Conservation (phyloP, 192 early-diverging fungal genomes). For the Backusella parvicylindrica region DNA sequence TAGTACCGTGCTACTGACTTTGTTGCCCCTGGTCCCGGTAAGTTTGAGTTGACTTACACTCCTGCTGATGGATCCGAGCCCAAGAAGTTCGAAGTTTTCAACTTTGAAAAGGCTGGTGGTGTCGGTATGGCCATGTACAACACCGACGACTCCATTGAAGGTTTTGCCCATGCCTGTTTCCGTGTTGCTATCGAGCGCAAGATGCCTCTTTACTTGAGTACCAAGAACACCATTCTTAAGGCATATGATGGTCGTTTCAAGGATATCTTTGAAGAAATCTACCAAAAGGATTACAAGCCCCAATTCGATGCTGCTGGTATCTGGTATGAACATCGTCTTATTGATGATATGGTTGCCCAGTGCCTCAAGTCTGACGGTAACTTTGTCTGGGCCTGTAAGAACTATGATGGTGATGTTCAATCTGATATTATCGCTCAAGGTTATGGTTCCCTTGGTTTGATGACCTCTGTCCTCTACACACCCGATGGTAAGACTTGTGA, state of each 20-base stretch:
- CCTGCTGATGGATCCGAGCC: conserved; percentile 74
- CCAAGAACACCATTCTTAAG: conserved; percentile 98
- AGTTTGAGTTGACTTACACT: conserved; percentile 87
- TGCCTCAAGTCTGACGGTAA: conserved; percentile 92
- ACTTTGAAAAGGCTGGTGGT: conserved; percentile 80
- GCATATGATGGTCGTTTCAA: conserved; percentile 98
- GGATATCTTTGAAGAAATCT: conserved; percentile 93
- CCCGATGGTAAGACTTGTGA: conserved; percentile 91
- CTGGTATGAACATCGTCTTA: conserved; percentile 98
- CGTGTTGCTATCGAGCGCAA: conserved; percentile 85
- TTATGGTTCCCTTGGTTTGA: conserved; percentile 89
- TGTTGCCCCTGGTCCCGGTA: conserved; percentile 85
- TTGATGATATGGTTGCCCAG: conserved; percentile 99
- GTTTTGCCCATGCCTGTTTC: conserved; percentile 96
- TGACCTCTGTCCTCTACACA: conserved; percentile 94
- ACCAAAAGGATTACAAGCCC: conserved; percentile 77
- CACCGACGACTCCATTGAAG: conserved; percentile 82
- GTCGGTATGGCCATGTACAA: conserved; percentile 99
- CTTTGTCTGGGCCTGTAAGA: conserved; percentile 93
- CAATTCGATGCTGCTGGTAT: conserved; percentile 82
- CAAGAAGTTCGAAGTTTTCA: conserved; percentile 70
- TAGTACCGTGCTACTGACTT: conserved; percentile 97
- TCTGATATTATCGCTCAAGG: conserved; percentile 98
- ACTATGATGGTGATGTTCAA: conserved; percentile 96
- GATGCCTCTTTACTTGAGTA: conserved; percentile 91